phyloP scores from a whole-genome alignment of 176 grass and related monocot species.

The Carex cristatella region DNA sequence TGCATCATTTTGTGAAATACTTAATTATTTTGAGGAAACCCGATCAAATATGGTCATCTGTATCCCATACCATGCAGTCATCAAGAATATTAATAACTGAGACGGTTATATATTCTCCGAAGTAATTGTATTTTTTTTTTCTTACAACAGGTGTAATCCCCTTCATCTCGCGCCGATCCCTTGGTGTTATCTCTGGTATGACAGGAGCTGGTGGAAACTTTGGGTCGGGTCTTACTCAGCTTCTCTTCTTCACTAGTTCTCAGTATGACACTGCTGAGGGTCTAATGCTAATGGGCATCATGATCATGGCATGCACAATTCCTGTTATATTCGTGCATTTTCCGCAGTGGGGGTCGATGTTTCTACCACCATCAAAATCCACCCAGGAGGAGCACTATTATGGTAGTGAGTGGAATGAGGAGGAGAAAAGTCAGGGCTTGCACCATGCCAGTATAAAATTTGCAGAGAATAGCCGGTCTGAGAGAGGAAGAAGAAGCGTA shows the following conservation, averaged over 20 bases:
- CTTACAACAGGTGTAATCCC: slow-evolving; percentile 40
- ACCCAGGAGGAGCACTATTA: slow-evolving; percentile 55
- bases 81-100: neutral
- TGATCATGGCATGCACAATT: slow-evolving; percentile 84
- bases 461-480: slow-evolving; percentile 53
- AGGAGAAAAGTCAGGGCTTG: slow-evolving; percentile 47
- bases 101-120: no score
- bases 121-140: neutral
- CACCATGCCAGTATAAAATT: slow-evolving; percentile 51
- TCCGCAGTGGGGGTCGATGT: slow-evolving; percentile 92
- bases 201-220: slow-evolving; percentile 66
- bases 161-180: slow-evolving; percentile 64
- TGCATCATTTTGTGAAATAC: neutral
- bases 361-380: slow-evolving; percentile 39
- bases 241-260: slow-evolving; percentile 77
- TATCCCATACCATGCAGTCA: neutral
- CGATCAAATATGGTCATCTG: neutral
- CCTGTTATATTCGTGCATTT: slow-evolving; percentile 57
- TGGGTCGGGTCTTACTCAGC: slow-evolving; percentile 66
- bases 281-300: slow-evolving; percentile 66
- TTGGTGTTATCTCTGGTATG: slow-evolving; percentile 68
- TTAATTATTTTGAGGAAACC: neutral
- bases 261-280: slow-evolving; percentile 47
- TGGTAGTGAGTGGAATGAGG: slow-evolving; percentile 42
- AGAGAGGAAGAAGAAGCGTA: slow-evolving; percentile 44